Percentiles rank a stretch among this genome's conserved stretches.
phyloP scores from a whole-genome alignment of 2,329 filamentous ascomycete species.

The Hypoxylon sp. region DNA sequence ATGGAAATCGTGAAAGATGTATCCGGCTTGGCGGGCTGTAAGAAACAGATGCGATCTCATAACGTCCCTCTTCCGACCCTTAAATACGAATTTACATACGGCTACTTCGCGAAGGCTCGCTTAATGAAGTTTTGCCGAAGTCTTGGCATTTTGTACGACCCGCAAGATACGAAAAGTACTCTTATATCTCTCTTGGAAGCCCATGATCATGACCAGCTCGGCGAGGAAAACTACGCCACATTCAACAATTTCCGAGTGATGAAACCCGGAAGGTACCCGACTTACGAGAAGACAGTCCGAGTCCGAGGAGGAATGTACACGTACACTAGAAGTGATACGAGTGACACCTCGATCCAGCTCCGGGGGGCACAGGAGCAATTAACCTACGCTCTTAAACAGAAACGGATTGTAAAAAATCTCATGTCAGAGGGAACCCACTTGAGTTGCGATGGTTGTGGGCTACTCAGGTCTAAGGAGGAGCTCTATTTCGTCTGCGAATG shows the following conservation, averaged over 20 bases:
- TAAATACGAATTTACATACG: not conserved
- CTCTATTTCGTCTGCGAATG: conserved; percentile 49
- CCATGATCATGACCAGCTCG: not conserved
- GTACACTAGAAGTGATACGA: conserved; percentile 42
- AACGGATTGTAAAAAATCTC: conserved; percentile 33
- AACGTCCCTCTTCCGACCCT: not conserved
- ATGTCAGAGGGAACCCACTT: not conserved
- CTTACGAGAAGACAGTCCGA: not conserved
- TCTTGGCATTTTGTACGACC: not conserved
- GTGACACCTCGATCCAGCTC: conserved; percentile 41
- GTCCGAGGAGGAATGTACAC: conserved; percentile 45
- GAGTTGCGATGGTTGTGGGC: conserved; percentile 40
- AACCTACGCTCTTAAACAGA: conserved; percentile 34
- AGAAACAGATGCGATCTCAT: not conserved
- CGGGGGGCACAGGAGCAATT: conserved; percentile 39
- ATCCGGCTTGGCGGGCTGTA: not conserved
- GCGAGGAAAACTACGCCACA: conserved; percentile 2
- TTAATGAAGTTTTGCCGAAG: not conserved
- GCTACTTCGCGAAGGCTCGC: not conserved
- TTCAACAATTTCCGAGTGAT: not conserved
- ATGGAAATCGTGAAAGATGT: not conserved
- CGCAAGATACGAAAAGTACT: not conserved
- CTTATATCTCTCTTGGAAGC: not conserved
- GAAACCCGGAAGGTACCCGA: conserved; percentile 10
- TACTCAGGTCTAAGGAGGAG: not conserved